Evolutionary conservation across 2,329 filamentous ascomycete species (phyloP), one percentile per base, ranked within the genome.

Genomic region (Falciphora oryzae): DNA sequence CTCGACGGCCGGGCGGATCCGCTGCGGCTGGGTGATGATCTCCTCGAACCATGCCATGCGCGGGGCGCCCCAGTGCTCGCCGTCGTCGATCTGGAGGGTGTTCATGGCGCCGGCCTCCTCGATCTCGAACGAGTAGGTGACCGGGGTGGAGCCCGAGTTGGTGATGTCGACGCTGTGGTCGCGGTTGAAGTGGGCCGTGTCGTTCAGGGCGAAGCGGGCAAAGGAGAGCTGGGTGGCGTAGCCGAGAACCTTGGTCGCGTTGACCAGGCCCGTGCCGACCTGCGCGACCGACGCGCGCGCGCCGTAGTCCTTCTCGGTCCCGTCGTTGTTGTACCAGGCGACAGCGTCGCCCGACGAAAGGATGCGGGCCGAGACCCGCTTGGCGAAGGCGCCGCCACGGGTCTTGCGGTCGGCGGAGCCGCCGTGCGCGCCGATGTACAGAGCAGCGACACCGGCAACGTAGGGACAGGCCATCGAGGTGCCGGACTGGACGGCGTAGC

Each of bases 381-480:
- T 38, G 2, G 60, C 38, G 4, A 62, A 38, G 60, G 31, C 60
- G n/a, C 31, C n/a, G 18, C 60, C 60, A 5, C 38, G 8, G 35
- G 25, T 8, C 60, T 53, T 22, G 22, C 32, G 28, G 35, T 18
- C 35, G 35, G 35, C 14, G 13, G 56, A 25, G 6, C 76, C 75
- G 22, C 75, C 75, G 56, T 70, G 67, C 28, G 71, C 70, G 13
- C 74, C 69, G 38, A 77, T 71, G 61, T 76, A 78, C 8, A 78
- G 73, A n/a, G 76, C 76, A 4, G 76, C 75, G 62, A 85, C 79
- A 50, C 79, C 86, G 7, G 68, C 67, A 0, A 64, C 60, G 31
- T 81, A 72, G n/a, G 82, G 80, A 66, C 78, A 77, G 11, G 81
- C 78, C 82, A 85, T 85, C 1, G 81, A 84, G 0, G 83, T 86